These are phyloP conservation scores for Gilbertella persicaria DNA, from an alignment of 371 early-diverging fungal genomes.

Conservation along the genomic window DNA sequence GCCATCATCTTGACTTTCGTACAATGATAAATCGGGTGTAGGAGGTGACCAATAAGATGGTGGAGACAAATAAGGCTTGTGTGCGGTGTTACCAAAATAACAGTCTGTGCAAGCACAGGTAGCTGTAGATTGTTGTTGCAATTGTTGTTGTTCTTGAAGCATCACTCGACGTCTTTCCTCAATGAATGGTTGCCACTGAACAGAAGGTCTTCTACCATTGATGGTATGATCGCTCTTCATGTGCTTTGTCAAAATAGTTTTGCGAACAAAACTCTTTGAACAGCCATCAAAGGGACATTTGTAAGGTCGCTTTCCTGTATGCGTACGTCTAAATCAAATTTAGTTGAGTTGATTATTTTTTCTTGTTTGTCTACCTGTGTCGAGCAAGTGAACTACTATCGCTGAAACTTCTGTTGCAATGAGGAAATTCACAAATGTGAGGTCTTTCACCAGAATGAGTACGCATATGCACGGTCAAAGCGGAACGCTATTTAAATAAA, in stretches of 20 bases:
- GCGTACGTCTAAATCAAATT: slow-evolving; percentile 53
- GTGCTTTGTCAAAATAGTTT: slow-evolving; percentile 73
- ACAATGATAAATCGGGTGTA: slow-evolving; percentile 24
- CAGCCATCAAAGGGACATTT: slow-evolving; percentile 61
- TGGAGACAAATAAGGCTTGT: slow-evolving; percentile 12
- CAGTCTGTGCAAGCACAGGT: slow-evolving; percentile 26
- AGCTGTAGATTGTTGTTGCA: slow-evolving; percentile 22
- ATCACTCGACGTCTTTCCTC: slow-evolving; percentile 45
- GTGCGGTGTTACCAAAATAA: neutral
- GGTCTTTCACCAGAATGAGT: slow-evolving; percentile 82
- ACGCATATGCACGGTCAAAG: slow-evolving; percentile 75
- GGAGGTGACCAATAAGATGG: slow-evolving; percentile 23
- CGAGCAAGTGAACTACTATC: slow-evolving; percentile 59
- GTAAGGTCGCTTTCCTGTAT: slow-evolving; percentile 75
- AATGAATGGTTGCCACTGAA: slow-evolving; percentile 53
- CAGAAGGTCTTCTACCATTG: slow-evolving; percentile 42
- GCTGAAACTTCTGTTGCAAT: slow-evolving; percentile 62
- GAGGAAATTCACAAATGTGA: slow-evolving; percentile 66
- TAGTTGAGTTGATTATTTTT: neutral
- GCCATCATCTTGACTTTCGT: slow-evolving; percentile 28
- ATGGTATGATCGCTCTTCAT: slow-evolving; percentile 47
- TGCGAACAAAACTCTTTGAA: slow-evolving; percentile 68
- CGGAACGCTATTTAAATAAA: slow-evolving; percentile 57
- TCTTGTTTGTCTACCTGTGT: slow-evolving; percentile 33
- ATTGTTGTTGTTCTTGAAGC: slow-evolving; percentile 32